These are phyloP conservation scores for Piper betle DNA, from an alignment of 164 flowering plant species.

Conservation along the genomic window DNA sequence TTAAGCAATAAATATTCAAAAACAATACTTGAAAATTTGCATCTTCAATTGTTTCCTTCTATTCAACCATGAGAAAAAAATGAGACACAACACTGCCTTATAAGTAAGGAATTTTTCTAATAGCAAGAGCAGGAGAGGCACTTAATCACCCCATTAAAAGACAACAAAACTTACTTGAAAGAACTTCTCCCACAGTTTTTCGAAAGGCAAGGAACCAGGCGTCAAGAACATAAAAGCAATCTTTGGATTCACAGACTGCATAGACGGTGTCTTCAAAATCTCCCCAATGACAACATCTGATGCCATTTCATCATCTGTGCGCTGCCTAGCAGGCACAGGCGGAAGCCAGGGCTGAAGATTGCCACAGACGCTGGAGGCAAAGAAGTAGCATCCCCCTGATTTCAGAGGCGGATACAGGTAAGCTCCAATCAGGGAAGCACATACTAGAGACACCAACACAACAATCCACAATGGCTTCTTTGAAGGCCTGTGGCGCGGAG, in stretches of 20 bases:
- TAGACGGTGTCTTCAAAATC: conserved; percentile 41
- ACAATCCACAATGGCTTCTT: conserved; percentile 82
- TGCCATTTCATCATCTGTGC: conserved; percentile 75
- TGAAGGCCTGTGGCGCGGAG: conserved; percentile 59
- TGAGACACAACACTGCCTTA: no score
- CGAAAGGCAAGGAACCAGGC: conserved; percentile 77
- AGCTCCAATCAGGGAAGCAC: conserved; percentile 60
- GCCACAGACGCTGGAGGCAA: conserved; percentile 60
- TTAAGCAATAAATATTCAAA: no score
- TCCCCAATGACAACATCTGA: conserved; percentile 64
- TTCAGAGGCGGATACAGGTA: conserved; percentile 63
- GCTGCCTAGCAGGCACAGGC: conserved; percentile 56
- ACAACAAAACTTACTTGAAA: conserved; percentile 44
- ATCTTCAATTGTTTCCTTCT: no score
- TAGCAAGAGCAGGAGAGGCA: no score
- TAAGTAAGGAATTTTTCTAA: no score
- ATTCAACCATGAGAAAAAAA: no score
- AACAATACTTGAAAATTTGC: no score
- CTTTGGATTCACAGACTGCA: conserved; percentile 40
- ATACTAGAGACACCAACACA: conserved; percentile 54
- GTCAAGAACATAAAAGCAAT: conserved; percentile 90
- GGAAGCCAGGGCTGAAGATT: conserved; percentile 64
- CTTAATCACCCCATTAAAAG: neutral
- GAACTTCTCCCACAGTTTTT: conserved; percentile 86
- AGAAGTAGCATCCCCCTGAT: conserved; percentile 49